phyloP scores from a whole-genome alignment of 1,139 yeast species.

The Spencermartinsiella ligniputridi region DNA sequence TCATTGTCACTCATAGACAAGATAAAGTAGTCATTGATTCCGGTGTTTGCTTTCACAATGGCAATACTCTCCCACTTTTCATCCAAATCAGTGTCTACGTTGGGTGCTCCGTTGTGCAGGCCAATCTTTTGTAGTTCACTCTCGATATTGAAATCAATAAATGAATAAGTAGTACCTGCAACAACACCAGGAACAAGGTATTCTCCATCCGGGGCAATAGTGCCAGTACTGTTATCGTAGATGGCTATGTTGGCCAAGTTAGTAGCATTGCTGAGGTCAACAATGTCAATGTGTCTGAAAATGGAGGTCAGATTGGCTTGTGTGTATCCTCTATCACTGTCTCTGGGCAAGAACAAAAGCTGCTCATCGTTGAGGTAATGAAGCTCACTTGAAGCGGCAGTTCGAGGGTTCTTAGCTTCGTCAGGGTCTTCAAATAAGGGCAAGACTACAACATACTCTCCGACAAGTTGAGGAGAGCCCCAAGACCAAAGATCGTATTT shows the following conservation, averaged over 20 bases:
- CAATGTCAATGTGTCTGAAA: conserved; percentile 14
- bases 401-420: conserved; percentile 18
- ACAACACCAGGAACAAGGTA: conserved; percentile 7
- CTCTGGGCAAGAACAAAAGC: conserved; percentile 16
- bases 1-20: conserved; percentile 20
- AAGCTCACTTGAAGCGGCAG: conserved; percentile 17
- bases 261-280: conserved; percentile 16
- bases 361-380: conserved; percentile 16
- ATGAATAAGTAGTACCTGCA: conserved; percentile 13
- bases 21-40: conserved; percentile 16
- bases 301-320: conserved; percentile 13
- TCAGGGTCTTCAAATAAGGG: conserved; percentile 18
- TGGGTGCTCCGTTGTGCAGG: conserved; percentile 16
- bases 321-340: conserved; percentile 14
- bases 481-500: conserved; percentile 14
- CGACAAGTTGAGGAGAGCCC: conserved; percentile 11
- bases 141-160: conserved; percentile 15
- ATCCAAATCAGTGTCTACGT: conserved; percentile 13
- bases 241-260: conserved; percentile 14
- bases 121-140: conserved; percentile 16
- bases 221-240: conserved; percentile 12
- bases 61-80: conserved; percentile 20
- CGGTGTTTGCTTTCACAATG: conserved; percentile 14
- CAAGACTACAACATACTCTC: conserved; percentile 16
- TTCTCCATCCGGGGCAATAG: conserved; percentile 19